Base-by-base conservation (phyloP, 2,329 filamentous ascomycete species). In the Ophiocordyceps camponoti-rufipedis region DNA sequence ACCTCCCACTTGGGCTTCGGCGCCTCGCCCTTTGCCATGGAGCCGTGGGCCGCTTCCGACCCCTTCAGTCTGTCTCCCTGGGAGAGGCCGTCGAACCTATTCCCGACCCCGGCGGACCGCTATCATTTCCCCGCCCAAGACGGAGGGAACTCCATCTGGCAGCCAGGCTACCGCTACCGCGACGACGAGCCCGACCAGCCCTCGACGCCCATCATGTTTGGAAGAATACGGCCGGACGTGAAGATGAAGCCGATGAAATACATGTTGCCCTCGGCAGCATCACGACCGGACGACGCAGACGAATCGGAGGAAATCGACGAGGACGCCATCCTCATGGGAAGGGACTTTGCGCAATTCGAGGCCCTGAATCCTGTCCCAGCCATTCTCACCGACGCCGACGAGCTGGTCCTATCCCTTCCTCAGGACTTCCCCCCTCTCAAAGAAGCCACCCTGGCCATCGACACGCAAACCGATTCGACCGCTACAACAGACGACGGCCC, bases 81-180 rank as follows among this genome's bases (percentile, higher is more conserved):
- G 50, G 41, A 45, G 11, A 35, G 23, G 12, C 45, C 41, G 19
- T 46, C 47, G 43, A 47, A 47, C 18, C 45, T 51, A 18, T 42
- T 50, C 5, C 47, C 48, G 3, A 49, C 43, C 23, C 18, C 47
- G 18, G 50, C 46, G 5, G 53, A 61, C 50, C 53, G 59, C 54
- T 58, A 61, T 49, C 47, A 60, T n/a, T 54, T 57, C 49, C 55
- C 61, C 19, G 50, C 53, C 18, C 51, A 61, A 48, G 54, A 51
- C 28, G 53, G 55, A 1, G 38, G 55, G 28, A 54, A 45, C n/a
- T 63, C 62, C 3, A 61, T 62, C 32, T 63, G 62, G 60, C 56
- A 58, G 12, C 51, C 55, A 1, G 44, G 46, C 33, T 49, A 50
- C 29, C 49, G 49, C 2, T 54, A 51, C 19, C 48, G 42, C 19